Evolutionary conservation across 2,329 filamentous ascomycete genomes (phyloP), one percentile per base, ranked within the genome.

Genomic region (Penicillium occitanis): DNA sequence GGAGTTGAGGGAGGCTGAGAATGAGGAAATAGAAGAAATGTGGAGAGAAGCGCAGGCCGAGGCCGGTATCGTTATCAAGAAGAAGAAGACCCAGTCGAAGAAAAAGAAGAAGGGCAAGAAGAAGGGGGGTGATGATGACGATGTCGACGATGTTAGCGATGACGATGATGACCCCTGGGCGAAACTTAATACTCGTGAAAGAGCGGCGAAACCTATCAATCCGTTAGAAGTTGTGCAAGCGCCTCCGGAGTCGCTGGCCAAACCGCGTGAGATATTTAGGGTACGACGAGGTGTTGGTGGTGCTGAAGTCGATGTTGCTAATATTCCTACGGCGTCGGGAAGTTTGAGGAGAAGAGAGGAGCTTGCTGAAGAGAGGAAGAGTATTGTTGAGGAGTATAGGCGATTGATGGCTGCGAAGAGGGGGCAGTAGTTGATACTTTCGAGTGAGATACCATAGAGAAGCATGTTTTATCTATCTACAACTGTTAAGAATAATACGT

Each of bases 161-260:
- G 84, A 88, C 61, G 86, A 88, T 10, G 88, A 89, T 53, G 91
- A 94, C 76, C 91, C 92, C 0, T 96, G 92, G 92, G 88, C 86
- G 51, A 87, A 87, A 68, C 77, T 97, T 70, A 89, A 90, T 65
- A 88, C 86, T 30, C 85, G 87, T 70, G 79, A 77, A 19, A 73
- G 75, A 6, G 69, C 70, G 62, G 74, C 73, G 40, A 74, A 75
- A 61, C 72, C 73, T 64, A 65, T 68, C 33, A 81, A 80, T 69
- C 76, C 78, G 42, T 75, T 79, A 66, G 79, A 79, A 35, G 84
- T 93, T 33, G 92, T 87, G 2, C 83, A 88, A 72, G 93, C 91
- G 44, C 93, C 93, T 35, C 93, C 93, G 69, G 84, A 96, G 64
- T 85, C 86, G 69, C 85, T 87, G 70, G 88, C 85, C 68, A 84